A percentile compares a stretch with the other conserved stretches of the same genome.
These are phyloP conservation scores for Vigna reflexopilosa DNA, from an alignment of 306 rosid genomes.

Conservation along the genomic window DNA sequence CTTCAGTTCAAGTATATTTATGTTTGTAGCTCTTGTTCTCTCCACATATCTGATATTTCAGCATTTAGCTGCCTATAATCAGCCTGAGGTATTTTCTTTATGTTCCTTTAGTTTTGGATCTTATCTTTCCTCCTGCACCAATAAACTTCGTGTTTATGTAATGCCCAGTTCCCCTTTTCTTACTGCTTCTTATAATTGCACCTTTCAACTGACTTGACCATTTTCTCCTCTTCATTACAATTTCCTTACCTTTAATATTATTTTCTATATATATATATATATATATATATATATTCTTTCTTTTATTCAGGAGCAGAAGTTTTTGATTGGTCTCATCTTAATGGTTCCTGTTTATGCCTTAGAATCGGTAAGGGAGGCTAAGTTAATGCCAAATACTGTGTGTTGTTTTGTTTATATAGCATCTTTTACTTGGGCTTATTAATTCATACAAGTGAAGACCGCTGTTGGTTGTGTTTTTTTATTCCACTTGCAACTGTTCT, in stretches of 20 bases:
- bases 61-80: conserved; percentile 94
- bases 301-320: conserved; percentile 93
- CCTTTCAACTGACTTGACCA: conserved; percentile 24
- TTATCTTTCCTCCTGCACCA: conserved; percentile 22
- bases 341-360: conserved; percentile 99
- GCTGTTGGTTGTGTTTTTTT: background rate
- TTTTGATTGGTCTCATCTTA: conserved; percentile 91
- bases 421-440: conserved; percentile 20
- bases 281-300: background rate
- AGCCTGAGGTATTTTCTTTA: conserved; percentile 79
- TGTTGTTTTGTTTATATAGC: conserved; percentile 6
- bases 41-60: conserved; percentile 88
- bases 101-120: conserved; percentile 37
- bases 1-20: conserved; percentile 84
- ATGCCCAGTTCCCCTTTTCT: conserved; percentile 31
- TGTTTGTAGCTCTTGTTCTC: conserved; percentile 78
- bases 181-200: conserved; percentile 30
- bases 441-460: conserved; percentile 1
- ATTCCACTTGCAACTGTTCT: background rate
- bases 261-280: background rate
- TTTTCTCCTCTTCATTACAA: background rate
- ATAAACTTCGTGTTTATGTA: conserved; percentile 18
- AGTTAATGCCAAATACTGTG: conserved; percentile 10
- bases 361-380: conserved; percentile 80
- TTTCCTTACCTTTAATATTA: conserved; percentile 20